Evolutionary conservation across 2,329 filamentous ascomycete genomes (phyloP), one percentile per base, ranked within the genome.

Genomic region (Septoria petroselini): DNA sequence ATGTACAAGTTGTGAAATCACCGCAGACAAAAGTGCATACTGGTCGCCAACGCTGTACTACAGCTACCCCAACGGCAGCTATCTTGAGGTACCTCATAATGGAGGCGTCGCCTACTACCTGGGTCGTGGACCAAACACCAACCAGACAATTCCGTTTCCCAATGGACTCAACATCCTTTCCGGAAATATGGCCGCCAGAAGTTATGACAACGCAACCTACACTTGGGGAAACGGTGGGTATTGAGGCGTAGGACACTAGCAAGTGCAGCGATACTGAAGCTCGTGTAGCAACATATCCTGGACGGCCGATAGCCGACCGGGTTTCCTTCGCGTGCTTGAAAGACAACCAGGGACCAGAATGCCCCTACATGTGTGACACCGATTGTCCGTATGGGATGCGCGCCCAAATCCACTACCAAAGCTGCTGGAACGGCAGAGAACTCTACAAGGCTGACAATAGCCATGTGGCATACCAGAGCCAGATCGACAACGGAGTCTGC

Each of bases 61-160:
- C 47, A 47, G 57, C 18, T 61, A 67, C 35, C 53, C 60, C 0
- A 69, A 70, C 48, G 66, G 65, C 21, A 61, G 59, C 11, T 66
- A 68, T 48, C 55, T 63, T 42, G 64, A 69, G 38, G 86, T 90
- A 11, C 75, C 81, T 11, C 64, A 65, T 45, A 66, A 68, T 62
- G 88, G 88, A 66, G 82, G 83, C 76, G 71, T 86, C 53, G 83
- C 84, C 49, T 93, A 93, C 73, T 91, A 91, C 71, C 84, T 71
- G 48, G 68, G 55, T 37, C 64, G 62, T 21, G 53, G 54, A 53
- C 68, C 77, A 31, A 70, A 74, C 57, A 73, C 72, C 35, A 80
- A 81, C 58, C 76, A 83, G 55, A 84, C 88, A 58, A 74, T 83
- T 14, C 79, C 88, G 64, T 77, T 79, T 60, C 87, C 86, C 5